These are phyloP conservation scores for Tetrapisispora namnaoensis DNA, from an alignment of 805 yeast species.

Conservation along the genomic window DNA sequence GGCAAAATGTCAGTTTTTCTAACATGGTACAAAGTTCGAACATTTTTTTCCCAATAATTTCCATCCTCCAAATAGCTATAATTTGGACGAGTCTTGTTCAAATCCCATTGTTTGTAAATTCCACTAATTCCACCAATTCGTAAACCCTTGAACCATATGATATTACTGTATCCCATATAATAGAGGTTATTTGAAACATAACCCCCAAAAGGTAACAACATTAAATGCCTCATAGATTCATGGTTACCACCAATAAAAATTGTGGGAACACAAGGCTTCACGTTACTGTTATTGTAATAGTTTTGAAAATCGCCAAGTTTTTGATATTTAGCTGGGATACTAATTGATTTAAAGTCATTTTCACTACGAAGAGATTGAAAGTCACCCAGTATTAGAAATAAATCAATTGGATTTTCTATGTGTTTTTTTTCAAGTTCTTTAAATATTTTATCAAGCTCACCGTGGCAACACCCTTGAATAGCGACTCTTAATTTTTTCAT, in stretches of 20 bases:
- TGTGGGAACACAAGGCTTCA: conserved; percentile 50
- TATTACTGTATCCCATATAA: conserved; percentile 71
- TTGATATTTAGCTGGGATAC: conserved; percentile 72
- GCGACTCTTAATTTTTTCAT: conserved; percentile 39
- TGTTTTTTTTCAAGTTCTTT: conserved; percentile 21
- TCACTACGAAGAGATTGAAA: conserved; percentile 68
- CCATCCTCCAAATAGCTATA: conserved; percentile 31
- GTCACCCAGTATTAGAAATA: conserved; percentile 81
- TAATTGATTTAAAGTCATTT: conserved; percentile 56
- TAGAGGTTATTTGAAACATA: conserved; percentile 87
- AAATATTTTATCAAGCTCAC: conserved; percentile 58
- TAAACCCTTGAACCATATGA: conserved; percentile 64
- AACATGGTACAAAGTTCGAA: conserved; percentile 45
- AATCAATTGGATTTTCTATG: conserved; percentile 32
- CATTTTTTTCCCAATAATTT: conserved; percentile 18
- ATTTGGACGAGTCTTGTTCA: conserved; percentile 40
- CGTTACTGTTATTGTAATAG: conserved; percentile 13
- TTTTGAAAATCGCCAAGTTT: conserved; percentile 65
- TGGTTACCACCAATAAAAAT: conserved; percentile 92
- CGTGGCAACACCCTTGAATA: conserved; percentile 87
- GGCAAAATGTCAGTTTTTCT: conserved; percentile 50
- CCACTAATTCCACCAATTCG: conserved; percentile 81
- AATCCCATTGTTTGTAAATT: conserved; percentile 51
- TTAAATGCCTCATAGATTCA: conserved; percentile 72
- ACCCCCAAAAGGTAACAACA: conserved; percentile 74